Evolutionary conservation across 2,329 filamentous ascomycete genomes (phyloP), one percentile per base, ranked within the genome.

Genomic region (Davidsoniella australis): DNA sequence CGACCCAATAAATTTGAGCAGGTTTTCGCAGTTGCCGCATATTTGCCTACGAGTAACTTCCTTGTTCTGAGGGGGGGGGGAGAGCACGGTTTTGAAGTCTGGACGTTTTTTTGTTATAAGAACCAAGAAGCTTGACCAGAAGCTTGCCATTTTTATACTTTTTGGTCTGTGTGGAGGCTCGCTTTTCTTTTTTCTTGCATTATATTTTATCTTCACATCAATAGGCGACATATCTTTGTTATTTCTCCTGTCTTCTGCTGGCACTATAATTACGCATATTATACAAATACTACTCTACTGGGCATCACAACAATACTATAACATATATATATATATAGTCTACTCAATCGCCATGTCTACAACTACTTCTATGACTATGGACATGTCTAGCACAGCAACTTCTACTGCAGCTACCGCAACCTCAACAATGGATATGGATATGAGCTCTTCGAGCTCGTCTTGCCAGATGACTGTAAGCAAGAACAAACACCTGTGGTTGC

Each of bases 351-450:
- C 38, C 18, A 48, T 48, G 46, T 33, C 46, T 9, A 41, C 37
- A 16, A 9, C 46, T 14, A 48, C 33, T 24, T 36, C 46, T 40
- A 42, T 45, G 42, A 47, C 51, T 49, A 29, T 49, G 44, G 41
- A 50, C 48, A 38, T 54, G 48, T 42, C 48, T 2, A 26, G 26
- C 14, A 55, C 55, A 47, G 37, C 55, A 18, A 50, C 47, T 14
- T 38, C 33, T 14, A 33, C 52, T 4, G 45, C 53, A 33, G 54
- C 53, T 24, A 41, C 49, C 36, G 45, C 50, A 38, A 29, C 40
- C 42, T 55, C 53, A 53, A 24, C 49, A 16, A 49, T 53, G 36
- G 40, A 46, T 14, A 50, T 50, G 48, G 49, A 48, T 52, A 58
- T 52, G 52, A 48, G 41, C 48, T 43, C 52, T 6, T 55, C 49